Base-by-base conservation (phyloP, 164 flowering plant genomes). In the Macadamia tetraphylla region DNA sequence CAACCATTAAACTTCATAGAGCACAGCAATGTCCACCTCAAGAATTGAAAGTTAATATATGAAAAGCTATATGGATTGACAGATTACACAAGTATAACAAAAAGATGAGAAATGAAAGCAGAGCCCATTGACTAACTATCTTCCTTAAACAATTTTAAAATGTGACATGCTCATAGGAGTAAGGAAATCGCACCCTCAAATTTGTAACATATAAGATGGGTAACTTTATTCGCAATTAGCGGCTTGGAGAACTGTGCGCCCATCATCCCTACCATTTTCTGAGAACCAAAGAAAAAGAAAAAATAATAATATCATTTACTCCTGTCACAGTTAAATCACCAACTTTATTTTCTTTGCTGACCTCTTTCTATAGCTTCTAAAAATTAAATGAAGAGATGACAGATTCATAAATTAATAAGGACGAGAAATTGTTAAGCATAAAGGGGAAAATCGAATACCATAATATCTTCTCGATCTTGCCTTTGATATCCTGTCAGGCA, bases 131-230 rank as follows among this genome's bases (percentile, higher is more conserved):
- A 11, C 51, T 11, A 46, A 46, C 3, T 46, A 46, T 46, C 51
- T 46, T 46, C 51, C 6, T 46, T 46, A 46, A 46, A 8, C 9
- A 2, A 46, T 46, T 46, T 35, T 46, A 46, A 46, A 46, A 46
- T 46, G 51, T 46, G 51, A 46, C 7, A 8, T 7, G 12, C 7
- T 46, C 51, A 46, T 29, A 2, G 29, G 55, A 52, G 31, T 58
- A 60, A 9, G 70, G 49, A 68, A 58, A 71, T 44, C 78, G 1
- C 42, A 92, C 99, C 96, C 67, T 94, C 99, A 81, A 88, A 89
- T 73, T 92, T 92, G 85, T 90, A 94, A 86, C 99, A 94, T 70
- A 94, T 80, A 55, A 92, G 96, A 84, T 95, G 99, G 55, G 99
- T 92, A 59, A 87, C 91, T 76, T 82, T 87, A 79, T 81, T 85